phyloP scores from a whole-genome alignment of 257 asterid genomes.

The Plantago major region DNA sequence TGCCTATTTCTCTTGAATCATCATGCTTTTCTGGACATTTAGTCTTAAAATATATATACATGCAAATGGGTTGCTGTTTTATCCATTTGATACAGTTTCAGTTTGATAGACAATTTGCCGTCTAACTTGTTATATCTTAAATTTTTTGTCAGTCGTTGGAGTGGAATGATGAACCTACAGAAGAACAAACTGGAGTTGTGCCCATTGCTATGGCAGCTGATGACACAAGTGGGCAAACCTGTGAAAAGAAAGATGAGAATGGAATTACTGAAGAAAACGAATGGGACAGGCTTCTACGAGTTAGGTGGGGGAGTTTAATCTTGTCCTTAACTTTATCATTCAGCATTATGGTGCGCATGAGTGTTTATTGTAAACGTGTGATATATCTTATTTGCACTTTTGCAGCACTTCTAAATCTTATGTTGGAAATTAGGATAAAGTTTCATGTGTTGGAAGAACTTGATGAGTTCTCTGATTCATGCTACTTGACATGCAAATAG shows the following conservation, averaged over 20 bases:
- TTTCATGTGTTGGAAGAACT: too few relatives aligned
- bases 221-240: constrained; percentile 40
- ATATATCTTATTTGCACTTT: too few relatives aligned
- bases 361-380: too few relatives aligned
- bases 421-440: too few relatives aligned
- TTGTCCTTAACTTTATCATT: neutral
- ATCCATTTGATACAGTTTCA: neutral
- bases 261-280: constrained; percentile 67
- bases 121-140: neutral
- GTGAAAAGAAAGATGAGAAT: constrained; percentile 60
- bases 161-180: constrained; percentile 86
- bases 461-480: too few relatives aligned
- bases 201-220: constrained; percentile 36
- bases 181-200: constrained; percentile 55
- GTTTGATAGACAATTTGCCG: constrained; percentile 7
- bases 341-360: too few relatives aligned
- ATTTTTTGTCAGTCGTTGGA: constrained; percentile 50
- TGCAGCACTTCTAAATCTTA: too few relatives aligned
- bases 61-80: neutral
- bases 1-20: neutral
- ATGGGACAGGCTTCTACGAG: constrained; percentile 96
- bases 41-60: neutral
- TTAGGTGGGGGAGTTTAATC: constrained; percentile 49
- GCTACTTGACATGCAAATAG: too few relatives aligned
- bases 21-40: neutral